phyloP scores from a whole-genome alignment of 2,329 filamentous ascomycete genomes.

The Pseudocercospora fijiensis region DNA sequence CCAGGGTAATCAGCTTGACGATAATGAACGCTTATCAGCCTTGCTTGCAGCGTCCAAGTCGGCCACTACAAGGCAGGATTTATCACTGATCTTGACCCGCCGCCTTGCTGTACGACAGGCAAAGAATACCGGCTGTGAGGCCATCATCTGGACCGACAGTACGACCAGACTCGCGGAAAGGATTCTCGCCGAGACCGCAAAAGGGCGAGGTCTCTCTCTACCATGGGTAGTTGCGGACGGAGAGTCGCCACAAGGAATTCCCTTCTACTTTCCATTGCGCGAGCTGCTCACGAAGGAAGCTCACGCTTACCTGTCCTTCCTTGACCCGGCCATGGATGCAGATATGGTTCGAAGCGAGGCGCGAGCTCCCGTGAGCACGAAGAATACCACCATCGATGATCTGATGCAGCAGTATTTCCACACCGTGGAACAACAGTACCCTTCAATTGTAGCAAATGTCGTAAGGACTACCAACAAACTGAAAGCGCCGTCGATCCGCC shows the following conservation, averaged over 20 bases:
- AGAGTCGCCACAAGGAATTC: slow-evolving; percentile 55
- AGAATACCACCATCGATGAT: slow-evolving; percentile 83
- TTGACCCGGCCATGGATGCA: slow-evolving; percentile 40
- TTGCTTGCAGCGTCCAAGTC: slow-evolving; percentile 39
- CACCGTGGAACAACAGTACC: slow-evolving; percentile 80
- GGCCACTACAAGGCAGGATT: slow-evolving; percentile 72
- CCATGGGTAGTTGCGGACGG: slow-evolving; percentile 83
- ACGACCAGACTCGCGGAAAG: slow-evolving; percentile 86
- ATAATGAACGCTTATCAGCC: slow-evolving; percentile 7
- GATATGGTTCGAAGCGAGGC: slow-evolving; percentile 37
- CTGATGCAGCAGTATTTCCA: slow-evolving; percentile 87
- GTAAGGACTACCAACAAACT: slow-evolving; percentile 88
- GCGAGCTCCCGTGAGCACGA: slow-evolving; percentile 58
- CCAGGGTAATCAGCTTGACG: not conserved
- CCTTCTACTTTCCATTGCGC: slow-evolving; percentile 76
- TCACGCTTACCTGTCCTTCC: slow-evolving; percentile 57
- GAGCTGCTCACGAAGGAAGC: slow-evolving; percentile 85
- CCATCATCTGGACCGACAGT: slow-evolving; percentile 78
- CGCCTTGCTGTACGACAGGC: slow-evolving; percentile 69
- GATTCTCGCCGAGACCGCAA: slow-evolving; percentile 82
- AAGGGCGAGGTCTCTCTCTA: slow-evolving; percentile 80
- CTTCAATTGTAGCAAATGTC: slow-evolving; percentile 91
- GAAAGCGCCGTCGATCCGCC: slow-evolving; percentile 46
- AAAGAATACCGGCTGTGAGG: slow-evolving; percentile 60
- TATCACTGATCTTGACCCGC: slow-evolving; percentile 67